Conservation (phyloP, 805 yeast species). For the Candida sphagnicola region DNA sequence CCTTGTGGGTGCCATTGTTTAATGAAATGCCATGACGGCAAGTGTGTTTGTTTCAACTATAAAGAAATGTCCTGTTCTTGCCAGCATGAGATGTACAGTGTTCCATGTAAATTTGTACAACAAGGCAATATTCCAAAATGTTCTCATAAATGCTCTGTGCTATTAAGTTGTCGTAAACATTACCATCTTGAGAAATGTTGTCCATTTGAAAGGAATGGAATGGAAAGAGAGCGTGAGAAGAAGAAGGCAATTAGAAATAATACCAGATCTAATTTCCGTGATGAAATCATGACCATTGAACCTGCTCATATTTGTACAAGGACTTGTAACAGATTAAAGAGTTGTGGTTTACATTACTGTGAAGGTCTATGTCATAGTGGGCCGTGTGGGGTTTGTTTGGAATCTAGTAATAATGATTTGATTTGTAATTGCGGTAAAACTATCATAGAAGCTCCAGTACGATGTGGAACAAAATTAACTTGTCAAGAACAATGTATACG, state of each 20-base stretch:
- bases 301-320: conserved; percentile 70
- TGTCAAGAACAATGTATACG: conserved; percentile 67
- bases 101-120: conserved; percentile 60
- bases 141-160: conserved; percentile 64
- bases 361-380: conserved; percentile 74
- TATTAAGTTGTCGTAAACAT: conserved; percentile 78
- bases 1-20: conserved; percentile 73
- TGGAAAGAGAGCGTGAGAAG: conserved; percentile 49
- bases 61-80: conserved; percentile 61
- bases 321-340: conserved; percentile 56
- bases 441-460: conserved; percentile 71
- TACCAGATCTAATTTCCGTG: conserved; percentile 27
- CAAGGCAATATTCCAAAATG: conserved; percentile 58
- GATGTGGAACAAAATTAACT: conserved; percentile 69
- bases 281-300: conserved; percentile 58
- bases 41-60: conserved; percentile 60
- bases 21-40: conserved; percentile 72
- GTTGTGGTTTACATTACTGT: conserved; percentile 66
- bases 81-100: conserved; percentile 48
- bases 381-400: conserved; percentile 74
- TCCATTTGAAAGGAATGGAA: conserved; percentile 58
- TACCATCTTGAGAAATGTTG: conserved; percentile 71
- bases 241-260: conserved; percentile 49
- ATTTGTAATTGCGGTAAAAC: conserved; percentile 81
- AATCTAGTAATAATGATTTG: conserved; percentile 74